phyloP scores from a whole-genome alignment of 768 basidiomycete genomes.

The Lactifluus rugatus region DNA sequence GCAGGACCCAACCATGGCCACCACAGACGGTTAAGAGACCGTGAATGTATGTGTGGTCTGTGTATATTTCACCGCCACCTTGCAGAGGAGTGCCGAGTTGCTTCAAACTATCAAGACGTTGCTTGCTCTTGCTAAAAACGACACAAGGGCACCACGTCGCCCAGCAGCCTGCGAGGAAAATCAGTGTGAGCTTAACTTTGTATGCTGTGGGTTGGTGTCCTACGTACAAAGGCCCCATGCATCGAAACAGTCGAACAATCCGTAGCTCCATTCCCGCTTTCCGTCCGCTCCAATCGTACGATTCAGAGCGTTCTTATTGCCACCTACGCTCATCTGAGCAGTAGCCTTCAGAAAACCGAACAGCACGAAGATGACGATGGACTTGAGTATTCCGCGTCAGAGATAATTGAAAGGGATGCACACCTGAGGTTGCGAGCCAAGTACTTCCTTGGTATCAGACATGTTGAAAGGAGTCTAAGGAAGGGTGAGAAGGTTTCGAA shows the following conservation, averaged over 20 bases:
- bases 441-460: neutral
- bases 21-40: neutral
- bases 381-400: neutral
- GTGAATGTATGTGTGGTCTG: neutral
- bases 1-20: neutral
- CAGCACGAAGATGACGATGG: too few species aligned
- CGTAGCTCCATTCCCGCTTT: constrained; percentile 28
- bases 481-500: neutral
- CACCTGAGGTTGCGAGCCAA: neutral
- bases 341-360: neutral
- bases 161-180: constrained; percentile 24
- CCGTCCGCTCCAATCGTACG: constrained; percentile 23
- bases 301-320: constrained; percentile 22
- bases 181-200: neutral
- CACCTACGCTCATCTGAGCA: neutral
- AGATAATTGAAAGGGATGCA: neutral
- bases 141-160: constrained; percentile 36
- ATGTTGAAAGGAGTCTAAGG: neutral
- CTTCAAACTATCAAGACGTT: constrained; percentile 32
- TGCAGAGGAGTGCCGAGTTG: constrained; percentile 28
- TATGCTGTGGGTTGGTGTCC: neutral
- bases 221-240: constrained; percentile 24
- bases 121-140: constrained; percentile 31
- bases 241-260: constrained; percentile 21
- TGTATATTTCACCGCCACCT: neutral